These are phyloP conservation scores for Clathrospora elynae DNA, from an alignment of 2,329 filamentous ascomycete species.

Conservation along the genomic window DNA sequence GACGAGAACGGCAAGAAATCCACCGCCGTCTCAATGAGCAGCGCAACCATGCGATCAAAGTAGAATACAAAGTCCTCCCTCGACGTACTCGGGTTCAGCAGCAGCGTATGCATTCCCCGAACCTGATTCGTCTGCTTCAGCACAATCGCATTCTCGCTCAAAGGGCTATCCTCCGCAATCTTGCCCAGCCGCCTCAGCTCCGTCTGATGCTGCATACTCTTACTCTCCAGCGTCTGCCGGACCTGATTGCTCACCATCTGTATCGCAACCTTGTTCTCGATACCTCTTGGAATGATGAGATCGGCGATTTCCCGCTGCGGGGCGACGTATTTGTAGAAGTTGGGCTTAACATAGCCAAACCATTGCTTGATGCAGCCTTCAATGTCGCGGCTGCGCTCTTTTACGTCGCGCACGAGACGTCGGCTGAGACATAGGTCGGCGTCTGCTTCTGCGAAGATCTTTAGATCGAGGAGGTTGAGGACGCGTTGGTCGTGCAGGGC, in stretches of 20 bases:
- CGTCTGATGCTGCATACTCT: slow-evolving; percentile 80
- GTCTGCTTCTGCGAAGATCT: slow-evolving; percentile 96
- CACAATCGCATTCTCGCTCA: slow-evolving; percentile 76
- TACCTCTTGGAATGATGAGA: slow-evolving; percentile 91
- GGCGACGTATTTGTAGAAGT: slow-evolving; percentile 91
- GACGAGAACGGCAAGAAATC: slow-evolving; percentile 68
- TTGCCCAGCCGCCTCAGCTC: slow-evolving; percentile 77
- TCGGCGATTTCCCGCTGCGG: slow-evolving; percentile 91
- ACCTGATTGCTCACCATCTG: slow-evolving; percentile 95
- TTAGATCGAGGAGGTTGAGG: slow-evolving; percentile 86
- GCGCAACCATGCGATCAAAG: slow-evolving; percentile 84
- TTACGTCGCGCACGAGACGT: slow-evolving; percentile 76
- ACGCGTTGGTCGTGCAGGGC: slow-evolving; percentile 88
- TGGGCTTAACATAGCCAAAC: slow-evolving; percentile 95
- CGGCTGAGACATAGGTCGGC: slow-evolving; percentile 85
- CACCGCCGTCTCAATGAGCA: slow-evolving; percentile 73
- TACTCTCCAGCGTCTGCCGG: slow-evolving; percentile 81
- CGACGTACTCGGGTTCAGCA: slow-evolving; percentile 77
- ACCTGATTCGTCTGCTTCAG: slow-evolving; percentile 80
- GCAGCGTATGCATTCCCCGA: slow-evolving; percentile 84
- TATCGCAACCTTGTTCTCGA: slow-evolving; percentile 93
- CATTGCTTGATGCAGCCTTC: slow-evolving; percentile 98
- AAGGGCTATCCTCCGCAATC: slow-evolving; percentile 70
- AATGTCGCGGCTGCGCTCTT: slow-evolving; percentile 85
- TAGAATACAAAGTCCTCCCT: slow-evolving; percentile 97